Evolutionary conservation across 176 grass and related monocot species (phyloP).

Genomic region (Zea luxurians): DNA sequence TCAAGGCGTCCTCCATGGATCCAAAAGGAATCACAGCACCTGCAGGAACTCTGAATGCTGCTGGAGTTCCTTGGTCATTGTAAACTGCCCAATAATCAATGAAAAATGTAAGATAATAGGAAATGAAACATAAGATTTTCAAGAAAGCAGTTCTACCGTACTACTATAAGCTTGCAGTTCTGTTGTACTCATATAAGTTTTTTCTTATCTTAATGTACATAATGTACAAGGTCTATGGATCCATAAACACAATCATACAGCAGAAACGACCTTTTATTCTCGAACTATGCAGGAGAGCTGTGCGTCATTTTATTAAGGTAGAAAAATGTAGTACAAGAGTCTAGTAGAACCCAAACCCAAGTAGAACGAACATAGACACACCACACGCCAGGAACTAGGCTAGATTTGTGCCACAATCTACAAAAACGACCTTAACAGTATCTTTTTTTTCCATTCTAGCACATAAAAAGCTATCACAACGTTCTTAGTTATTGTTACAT

Average conservation of each 20-base stretch:
- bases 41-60: slow-evolving; percentile 66
- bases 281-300: not conserved
- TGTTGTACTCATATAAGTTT: not conserved
- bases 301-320: not conserved
- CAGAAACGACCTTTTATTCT: not conserved
- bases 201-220: not conserved
- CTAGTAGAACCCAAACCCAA: not conserved
- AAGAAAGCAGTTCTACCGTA: not conserved
- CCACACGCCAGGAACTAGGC: not conserved
- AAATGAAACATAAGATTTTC: slow-evolving; percentile 3
- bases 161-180: not conserved
- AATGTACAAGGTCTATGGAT: not conserved
- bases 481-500: slow-evolving; percentile 14
- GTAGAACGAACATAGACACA: not conserved
- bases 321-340: not conserved
- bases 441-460: slow-evolving; percentile 4
- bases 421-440: not conserved
- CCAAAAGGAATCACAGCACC: slow-evolving; percentile 96
- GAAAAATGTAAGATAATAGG: slow-evolving; percentile 17
- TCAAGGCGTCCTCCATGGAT: slow-evolving; percentile 77
- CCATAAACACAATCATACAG: not conserved
- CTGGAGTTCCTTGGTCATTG: slow-evolving; percentile 78
- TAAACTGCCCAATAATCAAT: slow-evolving; percentile 54
- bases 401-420: not conserved
- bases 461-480: not conserved